Evolutionary conservation across 768 basidiomycete genomes (phyloP).

Genomic region (Pilatotrama ljubarskyi): DNA sequence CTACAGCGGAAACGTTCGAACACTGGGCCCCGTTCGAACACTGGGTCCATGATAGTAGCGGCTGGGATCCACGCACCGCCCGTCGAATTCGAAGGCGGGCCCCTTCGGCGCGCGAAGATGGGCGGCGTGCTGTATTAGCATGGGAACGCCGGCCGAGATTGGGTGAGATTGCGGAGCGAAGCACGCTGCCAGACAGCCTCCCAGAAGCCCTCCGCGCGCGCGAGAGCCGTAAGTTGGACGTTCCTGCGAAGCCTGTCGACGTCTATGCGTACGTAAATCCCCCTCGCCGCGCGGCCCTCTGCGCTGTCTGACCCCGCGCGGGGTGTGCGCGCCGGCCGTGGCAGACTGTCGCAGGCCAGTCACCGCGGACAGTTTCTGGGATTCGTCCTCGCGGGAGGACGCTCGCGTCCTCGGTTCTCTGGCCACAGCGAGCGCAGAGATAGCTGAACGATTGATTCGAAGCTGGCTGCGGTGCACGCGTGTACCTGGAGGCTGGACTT

Average conservation of each 20-base stretch:
- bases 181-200: not conserved
- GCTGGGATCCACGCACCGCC: slow-evolving; percentile 10
- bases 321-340: not conserved
- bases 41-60: not conserved
- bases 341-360: not conserved
- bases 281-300: not conserved
- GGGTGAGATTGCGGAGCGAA: slow-evolving; percentile 3
- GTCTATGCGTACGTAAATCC: not conserved
- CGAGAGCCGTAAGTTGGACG: not conserved
- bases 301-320: too few species aligned
- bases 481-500: not conserved
- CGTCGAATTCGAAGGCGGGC: not conserved
- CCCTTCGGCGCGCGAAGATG: slow-evolving; percentile 8
- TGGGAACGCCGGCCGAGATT: slow-evolving; percentile 7
- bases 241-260: not conserved
- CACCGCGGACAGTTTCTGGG: not conserved
- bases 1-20: too few species aligned
- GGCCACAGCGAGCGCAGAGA: not conserved
- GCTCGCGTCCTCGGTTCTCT: not conserved
- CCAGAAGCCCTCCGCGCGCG: too few species aligned
- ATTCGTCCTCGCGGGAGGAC: not conserved
- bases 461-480: too few species aligned
- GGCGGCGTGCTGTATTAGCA: not conserved
- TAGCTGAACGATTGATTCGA: too few species aligned
- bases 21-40: too few species aligned